phyloP scores from a whole-genome alignment of 164 flowering plant genomes.

The Liquidambar formosana region DNA sequence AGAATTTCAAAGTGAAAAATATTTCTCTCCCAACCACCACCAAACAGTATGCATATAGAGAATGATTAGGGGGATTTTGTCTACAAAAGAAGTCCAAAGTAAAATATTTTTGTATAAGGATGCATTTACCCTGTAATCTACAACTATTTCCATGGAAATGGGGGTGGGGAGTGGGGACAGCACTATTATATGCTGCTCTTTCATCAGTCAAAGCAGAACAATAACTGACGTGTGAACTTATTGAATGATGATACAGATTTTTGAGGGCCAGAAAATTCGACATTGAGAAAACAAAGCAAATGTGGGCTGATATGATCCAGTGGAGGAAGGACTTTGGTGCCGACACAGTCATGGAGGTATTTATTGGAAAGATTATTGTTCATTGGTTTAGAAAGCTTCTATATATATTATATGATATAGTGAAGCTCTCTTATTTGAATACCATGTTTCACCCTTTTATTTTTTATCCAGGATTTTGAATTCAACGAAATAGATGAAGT shows the following conservation, averaged over 20 bases:
- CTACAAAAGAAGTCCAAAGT: no score
- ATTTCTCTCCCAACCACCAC: no score
- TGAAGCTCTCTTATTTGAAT: background rate
- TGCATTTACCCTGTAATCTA: no score
- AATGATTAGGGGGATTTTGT: no score
- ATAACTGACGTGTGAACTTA: background rate
- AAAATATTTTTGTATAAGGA: no score
- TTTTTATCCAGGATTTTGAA: slow-evolving; percentile 64
- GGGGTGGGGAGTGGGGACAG: no score
- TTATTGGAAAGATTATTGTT: background rate
- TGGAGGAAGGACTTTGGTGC: slow-evolving; percentile 92
- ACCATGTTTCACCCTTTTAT: background rate
- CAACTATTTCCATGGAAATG: no score
- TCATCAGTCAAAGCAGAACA: background rate
- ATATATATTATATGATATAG: background rate
- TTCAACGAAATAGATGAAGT: slow-evolving; percentile 79
- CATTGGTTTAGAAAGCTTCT: background rate
- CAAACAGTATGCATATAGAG: no score
- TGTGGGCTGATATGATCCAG: slow-evolving; percentile 90
- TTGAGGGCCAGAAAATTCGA: slow-evolving; percentile 90
- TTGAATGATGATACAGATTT: slow-evolving; percentile 47
- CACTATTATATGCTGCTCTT: no score
- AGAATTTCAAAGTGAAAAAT: no score
- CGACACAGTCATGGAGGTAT: slow-evolving; percentile 80
- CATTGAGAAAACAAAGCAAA: slow-evolving; percentile 83